Base-by-base conservation (phyloP, 306 rosid genomes). In the Fragaria vesca region DNA sequence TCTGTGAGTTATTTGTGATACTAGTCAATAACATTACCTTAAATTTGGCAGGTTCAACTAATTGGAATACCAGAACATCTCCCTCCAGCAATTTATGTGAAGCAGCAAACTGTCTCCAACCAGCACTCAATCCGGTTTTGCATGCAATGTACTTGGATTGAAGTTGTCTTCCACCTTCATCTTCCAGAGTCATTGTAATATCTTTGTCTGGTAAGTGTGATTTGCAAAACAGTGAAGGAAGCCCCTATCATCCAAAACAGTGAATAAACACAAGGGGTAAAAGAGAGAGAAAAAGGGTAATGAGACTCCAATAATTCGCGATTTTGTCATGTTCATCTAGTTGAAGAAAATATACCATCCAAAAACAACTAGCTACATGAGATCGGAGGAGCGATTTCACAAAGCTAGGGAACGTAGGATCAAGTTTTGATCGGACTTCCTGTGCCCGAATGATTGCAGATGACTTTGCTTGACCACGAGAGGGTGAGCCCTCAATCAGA, bases 101-200 rank as follows among this genome's bases (percentile, higher is more conserved):
- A 74, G 82, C 96, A 75, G 94, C 88, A 82, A 92, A 94, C 81
- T 92, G 98, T 80, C 97, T 92, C 97, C 98, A 94, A 62, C 98
- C 98, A 82, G 98, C 89, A 71, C 98, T 88, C 57, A 94, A 75
- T 68, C 98, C 98, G 21, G 94, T 87, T 86, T 90, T 94, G 78
- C 75, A 87, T 10, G 98, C 98, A 72, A 94, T 87, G 82, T 88
- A 94, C 79, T 94, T 94, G 36, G 80, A 79, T 20, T 80, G 85
- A 79, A 78, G 87, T 54, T 87, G 91, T 85, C 73, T 92, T 62
- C 93, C 96, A 76, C 77, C 80, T 81, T 94, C 96, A 82, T 94
- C 95, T 86, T 90, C 97, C 83, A 94, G 85, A 76, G 79, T 88
- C 54, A 94, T 51, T 13, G 90, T 85, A 51, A 68, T 72, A 83